Conservation (phyloP, 192 early-diverging fungal genomes). For the Umbelopsis vinacea region DNA sequence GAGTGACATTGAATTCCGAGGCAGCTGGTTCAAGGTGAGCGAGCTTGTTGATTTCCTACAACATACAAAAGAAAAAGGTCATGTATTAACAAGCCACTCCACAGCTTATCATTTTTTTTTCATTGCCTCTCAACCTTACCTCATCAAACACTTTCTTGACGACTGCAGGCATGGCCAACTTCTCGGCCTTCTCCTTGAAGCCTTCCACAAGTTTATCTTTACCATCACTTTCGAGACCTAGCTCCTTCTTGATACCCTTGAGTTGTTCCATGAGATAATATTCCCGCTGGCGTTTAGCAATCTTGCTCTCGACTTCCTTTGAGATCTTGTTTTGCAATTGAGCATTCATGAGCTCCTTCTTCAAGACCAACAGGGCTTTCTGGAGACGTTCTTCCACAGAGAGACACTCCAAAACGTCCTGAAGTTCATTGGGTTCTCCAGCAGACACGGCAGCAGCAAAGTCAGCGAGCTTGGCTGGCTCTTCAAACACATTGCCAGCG, state of each 20-base stretch:
- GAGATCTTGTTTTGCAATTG: slow-evolving; percentile 98
- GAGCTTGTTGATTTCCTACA: slow-evolving; percentile 87
- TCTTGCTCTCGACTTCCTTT: slow-evolving; percentile 97
- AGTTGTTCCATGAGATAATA: slow-evolving; percentile 99
- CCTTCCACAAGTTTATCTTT: slow-evolving; percentile 97
- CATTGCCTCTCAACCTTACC: not conserved
- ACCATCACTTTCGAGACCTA: slow-evolving; percentile 96
- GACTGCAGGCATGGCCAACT: slow-evolving; percentile 86
- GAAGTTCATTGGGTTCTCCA: slow-evolving; percentile 91
- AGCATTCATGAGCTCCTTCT: slow-evolving; percentile 97
- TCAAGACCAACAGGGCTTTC: slow-evolving; percentile 91
- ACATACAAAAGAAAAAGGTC: no score
- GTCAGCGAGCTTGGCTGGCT: slow-evolving; percentile 93
- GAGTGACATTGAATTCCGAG: slow-evolving; percentile 97
- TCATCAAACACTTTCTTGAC: slow-evolving; percentile 98
- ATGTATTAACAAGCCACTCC: no score
- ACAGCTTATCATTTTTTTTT: no score
- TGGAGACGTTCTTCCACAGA: slow-evolving; percentile 90
- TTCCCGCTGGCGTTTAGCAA: slow-evolving; percentile 95
- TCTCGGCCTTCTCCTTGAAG: slow-evolving; percentile 86
- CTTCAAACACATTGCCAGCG: slow-evolving; percentile 93
- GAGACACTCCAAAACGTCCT: slow-evolving; percentile 88
- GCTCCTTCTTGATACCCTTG: slow-evolving; percentile 98
- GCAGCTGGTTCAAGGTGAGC: slow-evolving; percentile 93
- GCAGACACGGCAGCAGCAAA: slow-evolving; percentile 96